These are phyloP conservation scores for Warburgia ugandensis DNA, from an alignment of 164 flowering plant genomes.

Conservation along the genomic window DNA sequence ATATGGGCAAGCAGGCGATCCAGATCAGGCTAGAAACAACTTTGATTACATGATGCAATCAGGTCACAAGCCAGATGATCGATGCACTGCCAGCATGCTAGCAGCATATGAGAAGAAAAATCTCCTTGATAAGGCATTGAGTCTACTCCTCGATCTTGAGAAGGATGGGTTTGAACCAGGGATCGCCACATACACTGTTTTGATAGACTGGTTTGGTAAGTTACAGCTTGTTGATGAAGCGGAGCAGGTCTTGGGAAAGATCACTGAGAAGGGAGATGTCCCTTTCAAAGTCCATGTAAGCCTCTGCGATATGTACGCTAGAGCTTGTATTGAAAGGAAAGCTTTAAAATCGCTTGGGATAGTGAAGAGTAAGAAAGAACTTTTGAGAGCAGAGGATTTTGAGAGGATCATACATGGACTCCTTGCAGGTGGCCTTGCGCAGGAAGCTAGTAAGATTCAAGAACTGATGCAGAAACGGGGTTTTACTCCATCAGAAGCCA, in stretches of 20 bases:
- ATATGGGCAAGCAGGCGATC: slow-evolving; percentile 44
- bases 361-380: slow-evolving; percentile 61
- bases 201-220: slow-evolving; percentile 79
- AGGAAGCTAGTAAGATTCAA: slow-evolving; percentile 52
- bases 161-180: slow-evolving; percentile 80
- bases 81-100: slow-evolving; percentile 63
- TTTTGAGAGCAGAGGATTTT: slow-evolving; percentile 41
- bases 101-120: slow-evolving; percentile 69
- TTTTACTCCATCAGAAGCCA: slow-evolving; percentile 30
- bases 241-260: slow-evolving; percentile 58
- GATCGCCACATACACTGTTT: slow-evolving; percentile 54
- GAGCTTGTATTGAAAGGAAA: slow-evolving; percentile 53
- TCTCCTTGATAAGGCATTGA: slow-evolving; percentile 59
- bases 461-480: slow-evolving; percentile 59
- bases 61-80: slow-evolving; percentile 76
- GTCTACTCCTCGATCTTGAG: slow-evolving; percentile 62
- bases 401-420: slow-evolving; percentile 62
- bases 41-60: slow-evolving; percentile 53
- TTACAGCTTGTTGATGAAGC: slow-evolving; percentile 71
- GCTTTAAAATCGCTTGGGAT: slow-evolving; percentile 60
- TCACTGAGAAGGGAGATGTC: slow-evolving; percentile 50
- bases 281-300: slow-evolving; percentile 60
- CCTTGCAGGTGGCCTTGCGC: slow-evolving; percentile 43
- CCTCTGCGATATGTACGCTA: slow-evolving; percentile 79
- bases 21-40: slow-evolving; percentile 49